These are phyloP conservation scores for Globisporangium megalacanthum DNA, from an alignment of 352 stramenopile genomes.

Conservation along the genomic window DNA sequence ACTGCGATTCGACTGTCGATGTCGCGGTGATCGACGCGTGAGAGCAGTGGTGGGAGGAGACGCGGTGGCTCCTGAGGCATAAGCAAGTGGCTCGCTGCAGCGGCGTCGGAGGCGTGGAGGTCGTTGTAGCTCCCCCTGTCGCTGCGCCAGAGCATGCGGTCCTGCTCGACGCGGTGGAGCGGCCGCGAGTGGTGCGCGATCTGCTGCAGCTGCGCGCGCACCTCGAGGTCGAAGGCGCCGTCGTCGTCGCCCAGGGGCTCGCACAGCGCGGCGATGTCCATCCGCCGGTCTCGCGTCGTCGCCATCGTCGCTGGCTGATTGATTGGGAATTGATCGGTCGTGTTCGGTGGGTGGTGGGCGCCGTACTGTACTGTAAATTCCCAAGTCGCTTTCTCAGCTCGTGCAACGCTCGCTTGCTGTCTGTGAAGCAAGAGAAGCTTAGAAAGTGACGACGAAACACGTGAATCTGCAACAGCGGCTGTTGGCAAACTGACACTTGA, in stretches of 20 bases:
- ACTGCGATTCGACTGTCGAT: conserved; percentile 6
- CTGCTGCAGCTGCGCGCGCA: conserved; percentile 6
- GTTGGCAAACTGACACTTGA: no score
- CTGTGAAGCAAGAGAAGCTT: no score
- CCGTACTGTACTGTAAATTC: no score
- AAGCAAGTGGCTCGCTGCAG: neutral
- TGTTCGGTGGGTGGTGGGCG: no score
- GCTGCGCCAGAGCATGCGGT: conserved; percentile 12
- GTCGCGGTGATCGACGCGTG: neutral
- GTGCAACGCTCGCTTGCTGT: no score
- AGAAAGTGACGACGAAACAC: no score
- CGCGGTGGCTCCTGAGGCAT: neutral
- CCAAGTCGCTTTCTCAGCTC: no score
- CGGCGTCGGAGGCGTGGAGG: conserved; percentile 1
- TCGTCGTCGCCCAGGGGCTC: neutral
- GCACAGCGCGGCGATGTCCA: conserved; percentile 12
- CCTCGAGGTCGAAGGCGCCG: conserved; percentile 5
- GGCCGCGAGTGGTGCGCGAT: conserved; percentile 12
- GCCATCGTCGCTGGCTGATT: neutral
- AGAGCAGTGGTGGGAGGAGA: neutral
- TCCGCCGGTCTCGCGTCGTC: conserved; percentile 8
- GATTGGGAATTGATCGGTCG: no score
- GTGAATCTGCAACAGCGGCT: no score
- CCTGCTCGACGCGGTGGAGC: conserved; percentile 11
- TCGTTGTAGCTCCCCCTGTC: conserved; percentile 10